These are phyloP conservation scores for Knufia petricola DNA, from an alignment of 2,329 filamentous ascomycete species.

Conservation along the genomic window DNA sequence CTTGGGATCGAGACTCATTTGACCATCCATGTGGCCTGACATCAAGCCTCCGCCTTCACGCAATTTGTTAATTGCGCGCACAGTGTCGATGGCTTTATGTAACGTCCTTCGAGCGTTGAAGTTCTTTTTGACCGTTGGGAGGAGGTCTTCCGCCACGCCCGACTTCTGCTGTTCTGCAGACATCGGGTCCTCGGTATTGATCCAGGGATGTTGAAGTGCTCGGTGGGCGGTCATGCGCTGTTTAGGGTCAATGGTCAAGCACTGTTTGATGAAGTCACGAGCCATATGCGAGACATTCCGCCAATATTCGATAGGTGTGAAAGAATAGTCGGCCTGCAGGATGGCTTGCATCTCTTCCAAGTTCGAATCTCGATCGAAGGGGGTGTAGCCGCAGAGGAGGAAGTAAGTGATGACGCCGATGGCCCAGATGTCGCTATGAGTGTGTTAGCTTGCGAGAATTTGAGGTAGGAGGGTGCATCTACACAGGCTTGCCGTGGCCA, in stretches of 20 bases:
- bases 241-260: conserved; percentile 79
- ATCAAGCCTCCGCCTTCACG: conserved; percentile 49
- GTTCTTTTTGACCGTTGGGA: conserved; percentile 60
- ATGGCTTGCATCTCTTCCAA: conserved; percentile 99
- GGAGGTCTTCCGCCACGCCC: conserved; percentile 42
- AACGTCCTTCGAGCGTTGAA: conserved; percentile 57
- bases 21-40: conserved; percentile 50
- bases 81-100: conserved; percentile 59
- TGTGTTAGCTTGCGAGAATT: conserved; percentile 11
- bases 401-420: conserved; percentile 99
- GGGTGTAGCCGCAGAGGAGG: conserved; percentile 92
- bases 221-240: conserved; percentile 86
- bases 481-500: conserved; percentile 93
- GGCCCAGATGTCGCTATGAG: conserved; percentile 77
- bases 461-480: conserved; percentile 24
- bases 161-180: conserved; percentile 26
- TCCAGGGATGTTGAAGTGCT: conserved; percentile 56
- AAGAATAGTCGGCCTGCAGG: conserved; percentile 89
- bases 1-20: conserved; percentile 47
- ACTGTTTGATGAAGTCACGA: conserved; percentile 85
- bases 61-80: conserved; percentile 58
- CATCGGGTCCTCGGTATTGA: conserved; percentile 44
- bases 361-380: conserved; percentile 94
- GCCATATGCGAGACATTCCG: conserved; percentile 77
- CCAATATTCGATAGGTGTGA: conserved; percentile 94